Evolutionary conservation across 495 filamentous ascomycete genomes (phyloP).

Genomic region (Rostrohypoxylon terebratum): DNA sequence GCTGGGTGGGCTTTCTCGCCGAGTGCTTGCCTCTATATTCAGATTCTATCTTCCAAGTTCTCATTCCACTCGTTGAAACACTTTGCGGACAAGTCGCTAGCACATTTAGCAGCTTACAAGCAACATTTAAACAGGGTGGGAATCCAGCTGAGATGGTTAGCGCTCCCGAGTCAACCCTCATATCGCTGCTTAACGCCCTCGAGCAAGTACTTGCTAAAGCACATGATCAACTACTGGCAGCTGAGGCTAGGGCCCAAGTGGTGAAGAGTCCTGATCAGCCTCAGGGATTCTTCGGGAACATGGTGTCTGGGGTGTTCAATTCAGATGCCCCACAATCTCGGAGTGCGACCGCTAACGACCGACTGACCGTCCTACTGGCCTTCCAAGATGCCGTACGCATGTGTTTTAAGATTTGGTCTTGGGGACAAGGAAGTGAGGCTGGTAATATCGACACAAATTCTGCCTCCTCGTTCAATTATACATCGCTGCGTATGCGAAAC

Average conservation of each 20-base stretch:
- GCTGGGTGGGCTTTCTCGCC: conserved; percentile 89
- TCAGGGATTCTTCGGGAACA: conserved; percentile 95
- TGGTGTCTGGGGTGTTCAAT: conserved; percentile 93
- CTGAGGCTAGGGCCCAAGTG: conserved; percentile 74
- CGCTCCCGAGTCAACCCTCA: conserved; percentile 74
- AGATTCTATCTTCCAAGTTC: conserved; percentile 84
- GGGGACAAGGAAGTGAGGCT: conserved; percentile 74
- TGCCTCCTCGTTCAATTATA: conserved; percentile 87
- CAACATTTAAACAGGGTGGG: conserved; percentile 62
- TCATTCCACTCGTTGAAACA: conserved; percentile 90
- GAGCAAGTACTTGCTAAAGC: conserved; percentile 89
- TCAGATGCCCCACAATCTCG: conserved; percentile 80
- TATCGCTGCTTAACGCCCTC: conserved; percentile 85
- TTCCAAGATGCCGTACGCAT: conserved; percentile 95
- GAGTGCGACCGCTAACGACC: conserved; percentile 86
- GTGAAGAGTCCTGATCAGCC: conserved; percentile 85
- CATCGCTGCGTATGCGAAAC: conserved; percentile 88
- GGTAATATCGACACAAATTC: conserved; percentile 72
- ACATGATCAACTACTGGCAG: conserved; percentile 82
- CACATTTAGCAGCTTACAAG: conserved; percentile 73
- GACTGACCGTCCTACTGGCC: conserved; percentile 92
- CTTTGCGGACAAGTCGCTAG: conserved; percentile 79
- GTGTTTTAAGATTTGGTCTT: conserved; percentile 95
- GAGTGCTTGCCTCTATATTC: conserved; percentile 86
- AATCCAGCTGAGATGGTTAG: conserved; percentile 47